Evolutionary conservation across 78 protist genomes (phyloP).

Genomic region (slime mould (Dictyostelium discoideum)): dicty_2.7 NC_007091.3:3654001-3654500

Average conservation of each 20-base stretch:
- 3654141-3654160: neutral
- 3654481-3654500: neutral
- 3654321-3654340: neutral
- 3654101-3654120: neutral
- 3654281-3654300: neutral
- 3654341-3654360: conserved; percentile 13
- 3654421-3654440: neutral
- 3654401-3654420: neutral
- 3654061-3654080: neutral
- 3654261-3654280: neutral
- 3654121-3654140: neutral
- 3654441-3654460: neutral
- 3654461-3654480: neutral
- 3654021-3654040: conserved; percentile 4
- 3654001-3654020: neutral
- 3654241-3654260: neutral
- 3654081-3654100: neutral
- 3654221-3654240: no score
- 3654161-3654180: neutral
- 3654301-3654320: neutral
- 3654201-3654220: no score
- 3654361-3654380: conserved; percentile 20
- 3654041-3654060: conserved; percentile 49
- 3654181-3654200: no score
- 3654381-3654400: neutral